Conservation (phyloP, 2,329 filamentous ascomycete genomes). For the Clonostachys solani region DNA sequence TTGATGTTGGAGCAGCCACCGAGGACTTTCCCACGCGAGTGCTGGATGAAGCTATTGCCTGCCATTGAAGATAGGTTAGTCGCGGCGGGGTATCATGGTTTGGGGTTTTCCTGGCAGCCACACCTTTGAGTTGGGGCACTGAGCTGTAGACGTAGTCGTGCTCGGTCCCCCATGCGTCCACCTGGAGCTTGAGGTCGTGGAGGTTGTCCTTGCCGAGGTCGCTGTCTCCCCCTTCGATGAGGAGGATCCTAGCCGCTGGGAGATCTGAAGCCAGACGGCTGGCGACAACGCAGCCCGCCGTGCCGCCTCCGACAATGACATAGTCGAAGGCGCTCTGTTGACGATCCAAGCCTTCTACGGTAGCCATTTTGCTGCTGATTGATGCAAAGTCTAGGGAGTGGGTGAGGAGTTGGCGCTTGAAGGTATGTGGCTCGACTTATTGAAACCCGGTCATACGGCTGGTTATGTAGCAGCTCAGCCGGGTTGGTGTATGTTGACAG, state of each 20-base stretch:
- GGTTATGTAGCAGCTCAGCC: no score
- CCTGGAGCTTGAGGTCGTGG: constrained; percentile 82
- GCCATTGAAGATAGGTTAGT: constrained; percentile 6
- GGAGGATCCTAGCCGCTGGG: constrained; percentile 17
- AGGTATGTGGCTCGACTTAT: no score
- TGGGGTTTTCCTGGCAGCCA: no score
- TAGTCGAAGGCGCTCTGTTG: constrained; percentile 12
- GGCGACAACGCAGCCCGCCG: constrained; percentile 23
- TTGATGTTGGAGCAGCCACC: constrained; percentile 94
- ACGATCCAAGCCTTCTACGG: no score
- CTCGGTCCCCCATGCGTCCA: constrained; percentile 77
- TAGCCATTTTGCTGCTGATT: no score
- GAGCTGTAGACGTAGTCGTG: constrained; percentile 91
- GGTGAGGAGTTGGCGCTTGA: no score
- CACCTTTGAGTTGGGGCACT: constrained; percentile 79
- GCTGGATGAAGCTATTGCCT: constrained; percentile 87
- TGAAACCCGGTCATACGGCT: no score
- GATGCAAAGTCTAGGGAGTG: no score
- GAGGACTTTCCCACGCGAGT: constrained; percentile 87
- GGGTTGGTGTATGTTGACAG: no score
- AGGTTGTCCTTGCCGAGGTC: constrained; percentile 87
- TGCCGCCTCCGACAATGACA: constrained; percentile 22
- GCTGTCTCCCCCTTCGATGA: constrained; percentile 28
- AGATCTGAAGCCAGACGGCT: constrained; percentile 19
- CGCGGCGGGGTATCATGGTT: constrained; percentile 21